These are phyloP conservation scores for Tolypocladium album DNA, from an alignment of 2,329 filamentous ascomycete genomes.

Conservation along the genomic window DNA sequence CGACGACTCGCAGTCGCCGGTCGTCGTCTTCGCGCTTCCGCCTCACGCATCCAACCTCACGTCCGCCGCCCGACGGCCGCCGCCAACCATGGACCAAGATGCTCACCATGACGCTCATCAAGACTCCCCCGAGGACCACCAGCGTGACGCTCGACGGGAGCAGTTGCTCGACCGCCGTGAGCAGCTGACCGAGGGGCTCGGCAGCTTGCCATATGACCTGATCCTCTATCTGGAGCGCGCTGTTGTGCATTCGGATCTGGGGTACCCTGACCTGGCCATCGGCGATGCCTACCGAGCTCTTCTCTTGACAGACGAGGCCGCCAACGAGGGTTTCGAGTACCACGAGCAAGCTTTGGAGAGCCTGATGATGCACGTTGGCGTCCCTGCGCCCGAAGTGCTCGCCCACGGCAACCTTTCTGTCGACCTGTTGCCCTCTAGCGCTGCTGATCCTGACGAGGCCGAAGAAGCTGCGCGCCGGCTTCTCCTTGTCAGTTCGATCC, in stretches of 20 bases:
- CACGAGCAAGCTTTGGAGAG: constrained; percentile 55
- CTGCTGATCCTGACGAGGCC: constrained; percentile 21
- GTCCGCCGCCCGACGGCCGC: background rate
- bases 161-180: constrained; percentile 42
- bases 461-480: constrained; percentile 27
- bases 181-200: constrained; percentile 44
- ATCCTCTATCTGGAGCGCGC: constrained; percentile 61
- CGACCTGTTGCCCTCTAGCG: constrained; percentile 20
- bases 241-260: constrained; percentile 58
- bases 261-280: constrained; percentile 80
- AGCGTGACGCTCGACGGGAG: constrained; percentile 24
- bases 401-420: constrained; percentile 29
- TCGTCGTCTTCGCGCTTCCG: background rate
- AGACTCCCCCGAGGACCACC: background rate
- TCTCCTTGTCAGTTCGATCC: constrained; percentile 38
- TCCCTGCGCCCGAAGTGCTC: constrained; percentile 33
- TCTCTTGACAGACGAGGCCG: constrained; percentile 72
- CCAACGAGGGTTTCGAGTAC: constrained; percentile 73
- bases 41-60: background rate
- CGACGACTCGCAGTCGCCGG: background rate
- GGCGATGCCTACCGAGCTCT: constrained; percentile 86
- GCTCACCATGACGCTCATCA: constrained; percentile 23
- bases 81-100: constrained; percentile 18
- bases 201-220: constrained; percentile 45
- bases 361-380: constrained; percentile 24